Evolutionary conservation across 2,329 filamentous ascomycete genomes (phyloP).

Genomic region (Pestalotiopsis sp.): DNA sequence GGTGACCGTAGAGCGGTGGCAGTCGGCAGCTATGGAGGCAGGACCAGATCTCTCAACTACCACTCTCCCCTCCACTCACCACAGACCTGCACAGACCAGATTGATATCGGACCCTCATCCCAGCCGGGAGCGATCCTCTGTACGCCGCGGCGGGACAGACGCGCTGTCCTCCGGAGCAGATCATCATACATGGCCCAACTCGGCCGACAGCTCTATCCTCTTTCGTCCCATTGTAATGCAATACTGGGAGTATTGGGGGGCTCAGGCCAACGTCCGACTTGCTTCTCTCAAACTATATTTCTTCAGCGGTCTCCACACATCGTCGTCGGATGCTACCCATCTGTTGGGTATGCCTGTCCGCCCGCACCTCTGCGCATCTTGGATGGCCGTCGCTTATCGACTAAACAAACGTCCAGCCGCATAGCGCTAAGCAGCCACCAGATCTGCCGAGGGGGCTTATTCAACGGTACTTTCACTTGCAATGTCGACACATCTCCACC

Average conservation of each 20-base stretch:
- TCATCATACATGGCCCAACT: not conserved
- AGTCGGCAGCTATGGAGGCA: not conserved
- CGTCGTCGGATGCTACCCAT: not conserved
- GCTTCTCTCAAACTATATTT: not conserved
- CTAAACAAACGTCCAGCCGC: not conserved
- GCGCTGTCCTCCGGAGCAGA: not conserved
- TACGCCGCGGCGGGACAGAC: not conserved
- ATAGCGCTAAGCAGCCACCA: not conserved
- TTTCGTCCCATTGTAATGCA: not conserved
- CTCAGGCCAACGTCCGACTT: not conserved
- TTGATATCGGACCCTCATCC: not conserved
- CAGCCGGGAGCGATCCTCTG: not conserved
- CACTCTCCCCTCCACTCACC: not conserved
- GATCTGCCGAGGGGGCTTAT: not conserved
- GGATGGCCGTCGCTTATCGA: not conserved
- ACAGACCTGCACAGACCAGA: not conserved
- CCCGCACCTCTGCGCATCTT: not conserved
- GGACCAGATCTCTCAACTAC: not conserved
- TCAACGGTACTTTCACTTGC: not conserved
- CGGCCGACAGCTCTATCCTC: not conserved
- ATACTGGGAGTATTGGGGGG: not conserved
- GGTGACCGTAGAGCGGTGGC: not conserved
- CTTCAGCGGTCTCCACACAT: slow-evolving; percentile 1
- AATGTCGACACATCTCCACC: not conserved
- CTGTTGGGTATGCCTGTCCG: not conserved